Evolutionary conservation across 441 rosid species (phyloP).

Genomic region (Bruguiera hainesii): DNA sequence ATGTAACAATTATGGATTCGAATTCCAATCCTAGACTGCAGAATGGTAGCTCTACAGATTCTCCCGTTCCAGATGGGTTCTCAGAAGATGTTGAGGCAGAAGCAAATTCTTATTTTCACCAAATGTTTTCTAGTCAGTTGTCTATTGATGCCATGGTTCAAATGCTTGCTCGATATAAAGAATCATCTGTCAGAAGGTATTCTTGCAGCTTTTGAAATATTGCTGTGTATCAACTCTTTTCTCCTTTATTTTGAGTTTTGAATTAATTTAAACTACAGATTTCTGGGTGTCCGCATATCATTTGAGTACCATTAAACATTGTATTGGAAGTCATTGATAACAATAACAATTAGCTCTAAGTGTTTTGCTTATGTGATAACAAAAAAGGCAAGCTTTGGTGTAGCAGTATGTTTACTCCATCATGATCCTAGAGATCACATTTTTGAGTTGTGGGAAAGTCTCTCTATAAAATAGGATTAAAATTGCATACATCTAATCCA

Average conservation of each 20-base stretch:
- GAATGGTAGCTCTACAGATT: constrained; percentile 69
- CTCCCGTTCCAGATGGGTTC: constrained; percentile 67
- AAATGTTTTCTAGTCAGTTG: constrained; percentile 88
- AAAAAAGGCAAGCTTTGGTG: too few species aligned
- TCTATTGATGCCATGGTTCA: constrained; percentile 92
- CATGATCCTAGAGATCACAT: too few species aligned
- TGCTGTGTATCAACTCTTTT: neutral
- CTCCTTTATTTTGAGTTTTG: too few species aligned
- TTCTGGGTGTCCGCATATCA: neutral
- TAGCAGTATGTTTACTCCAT: too few species aligned
- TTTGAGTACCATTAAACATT: neutral
- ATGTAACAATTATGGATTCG: constrained; percentile 46
- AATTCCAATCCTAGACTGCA: constrained; percentile 62
- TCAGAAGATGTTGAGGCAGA: constrained; percentile 88
- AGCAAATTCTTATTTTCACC: constrained; percentile 95
- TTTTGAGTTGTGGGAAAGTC: too few species aligned
- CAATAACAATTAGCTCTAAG: too few species aligned
- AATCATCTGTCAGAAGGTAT: constrained; percentile 78
- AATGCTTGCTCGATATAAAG: constrained; percentile 94
- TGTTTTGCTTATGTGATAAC: too few species aligned
- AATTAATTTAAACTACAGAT: neutral
- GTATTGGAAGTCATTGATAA: too few species aligned
- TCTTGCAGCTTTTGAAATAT: neutral
- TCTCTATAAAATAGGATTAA: too few species aligned
- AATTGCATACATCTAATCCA: too few species aligned